Percentiles rank a stretch among this genome's conserved stretches.
Evolutionary conservation across 2,329 filamentous ascomycete species (phyloP).

Genomic region (Epichloe elymi): DNA sequence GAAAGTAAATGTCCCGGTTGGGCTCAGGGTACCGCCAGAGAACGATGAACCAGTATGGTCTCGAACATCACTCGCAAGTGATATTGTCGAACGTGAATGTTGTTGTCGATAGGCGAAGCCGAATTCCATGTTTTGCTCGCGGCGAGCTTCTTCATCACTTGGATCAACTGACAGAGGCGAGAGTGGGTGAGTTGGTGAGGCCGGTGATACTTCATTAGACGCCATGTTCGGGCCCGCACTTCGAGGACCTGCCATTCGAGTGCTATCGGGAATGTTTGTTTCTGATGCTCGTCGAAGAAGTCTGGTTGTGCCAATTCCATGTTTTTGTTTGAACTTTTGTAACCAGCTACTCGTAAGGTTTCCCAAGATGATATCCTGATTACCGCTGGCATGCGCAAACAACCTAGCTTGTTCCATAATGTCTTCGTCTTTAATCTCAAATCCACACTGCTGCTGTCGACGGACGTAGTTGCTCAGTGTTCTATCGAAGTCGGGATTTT

Average conservation of each 20-base stretch:
- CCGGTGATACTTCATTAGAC: constrained; percentile 52
- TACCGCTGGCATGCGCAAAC: constrained; percentile 59
- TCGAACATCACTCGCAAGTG: constrained; percentile 18
- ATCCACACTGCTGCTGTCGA: constrained; percentile 66
- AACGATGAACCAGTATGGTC: constrained; percentile 43
- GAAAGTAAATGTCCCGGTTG: constrained; percentile 61
- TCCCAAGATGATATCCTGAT: constrained; percentile 58
- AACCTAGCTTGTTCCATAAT: constrained; percentile 75
- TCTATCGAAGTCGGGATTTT: constrained; percentile 81
- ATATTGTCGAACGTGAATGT: constrained; percentile 23
- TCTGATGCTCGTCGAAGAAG: constrained; percentile 46
- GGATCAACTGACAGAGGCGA: constrained; percentile 59
- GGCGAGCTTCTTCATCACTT: constrained; percentile 55
- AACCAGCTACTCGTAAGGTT: constrained; percentile 68
- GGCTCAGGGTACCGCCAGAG: constrained; percentile 58
- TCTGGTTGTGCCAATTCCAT: constrained; percentile 41
- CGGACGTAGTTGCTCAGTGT: constrained; percentile 78
- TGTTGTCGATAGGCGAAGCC: constrained; percentile 20
- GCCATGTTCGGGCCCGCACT: constrained; percentile 22
- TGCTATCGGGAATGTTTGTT: constrained; percentile 58
- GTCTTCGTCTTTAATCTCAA: constrained; percentile 61
- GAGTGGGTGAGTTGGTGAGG: constrained; percentile 52
- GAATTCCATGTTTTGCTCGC: constrained; percentile 21
- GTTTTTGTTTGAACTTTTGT: constrained; percentile 90
- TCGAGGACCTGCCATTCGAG: constrained; percentile 30